Percentiles rank a stretch among this genome's conserved stretches.
These are phyloP conservation scores for Candida golubevii DNA, from an alignment of 805 yeast species.

Conservation along the genomic window DNA sequence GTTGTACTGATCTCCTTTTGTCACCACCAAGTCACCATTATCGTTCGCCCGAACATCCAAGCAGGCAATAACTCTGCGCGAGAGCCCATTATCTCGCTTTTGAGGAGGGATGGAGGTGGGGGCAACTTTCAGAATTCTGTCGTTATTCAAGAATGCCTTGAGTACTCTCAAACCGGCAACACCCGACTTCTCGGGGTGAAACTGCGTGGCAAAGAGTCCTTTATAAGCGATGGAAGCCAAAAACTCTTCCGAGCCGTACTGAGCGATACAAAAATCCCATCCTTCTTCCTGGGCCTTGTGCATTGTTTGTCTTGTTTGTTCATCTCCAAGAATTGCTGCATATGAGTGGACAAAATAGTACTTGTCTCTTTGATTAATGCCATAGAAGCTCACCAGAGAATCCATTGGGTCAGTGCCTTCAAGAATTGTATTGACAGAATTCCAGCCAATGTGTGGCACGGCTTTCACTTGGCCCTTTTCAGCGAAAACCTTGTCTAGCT, in stretches of 20 bases:
- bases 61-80: constrained; percentile 93
- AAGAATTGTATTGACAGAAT: constrained; percentile 38
- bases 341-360: constrained; percentile 95
- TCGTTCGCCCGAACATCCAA: constrained; percentile 96
- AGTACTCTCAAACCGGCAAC: constrained; percentile 79
- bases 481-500: constrained; percentile 30
- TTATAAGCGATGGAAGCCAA: constrained; percentile 75
- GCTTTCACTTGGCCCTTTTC: constrained; percentile 49
- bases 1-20: constrained; percentile 98
- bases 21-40: constrained; percentile 90
- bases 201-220: constrained; percentile 91
- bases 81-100: constrained; percentile 47
- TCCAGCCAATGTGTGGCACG: constrained; percentile 99
- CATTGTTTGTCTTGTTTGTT: constrained; percentile 21
- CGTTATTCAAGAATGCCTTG: constrained; percentile 59
- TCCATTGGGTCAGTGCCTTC: constrained; percentile 22
- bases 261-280: constrained; percentile 73
- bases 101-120: background rate
- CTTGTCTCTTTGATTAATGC: constrained; percentile 61
- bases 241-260: constrained; percentile 74
- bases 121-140: constrained; percentile 16
- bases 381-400: constrained; percentile 43
- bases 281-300: constrained; percentile 30
- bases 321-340: constrained; percentile 61
- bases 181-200: constrained; percentile 99